Percentiles rank a stretch among this genome's conserved stretches.
These are phyloP conservation scores for Yamadazyma siamensis DNA, from an alignment of 1,139 yeast species.

Conservation along the genomic window DNA sequence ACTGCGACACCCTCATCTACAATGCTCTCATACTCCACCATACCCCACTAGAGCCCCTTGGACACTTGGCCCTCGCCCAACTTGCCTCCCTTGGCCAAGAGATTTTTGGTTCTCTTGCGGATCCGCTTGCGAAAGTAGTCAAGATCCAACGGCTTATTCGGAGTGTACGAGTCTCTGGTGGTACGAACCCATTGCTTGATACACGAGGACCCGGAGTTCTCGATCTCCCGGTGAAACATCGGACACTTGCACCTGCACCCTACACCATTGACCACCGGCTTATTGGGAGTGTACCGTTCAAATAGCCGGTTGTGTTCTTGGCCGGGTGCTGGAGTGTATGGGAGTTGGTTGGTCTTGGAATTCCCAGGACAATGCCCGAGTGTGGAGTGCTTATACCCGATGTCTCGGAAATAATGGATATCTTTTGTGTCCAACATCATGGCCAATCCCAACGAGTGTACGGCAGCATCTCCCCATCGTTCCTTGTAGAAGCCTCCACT, in stretches of 20 bases:
- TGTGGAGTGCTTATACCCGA: slow-evolving; percentile 79
- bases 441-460: slow-evolving; percentile 81
- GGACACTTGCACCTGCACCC: slow-evolving; percentile 92
- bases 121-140: slow-evolving; percentile 34
- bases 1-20: too few relatives aligned
- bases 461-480: slow-evolving; percentile 96
- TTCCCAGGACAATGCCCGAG: slow-evolving; percentile 83
- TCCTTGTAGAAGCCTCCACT: slow-evolving; percentile 83
- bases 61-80: slow-evolving; percentile 19
- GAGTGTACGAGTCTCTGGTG: slow-evolving; percentile 31
- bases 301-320: slow-evolving; percentile 12
- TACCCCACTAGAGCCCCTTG: slow-evolving; percentile 1
- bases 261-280: slow-evolving; percentile 49
- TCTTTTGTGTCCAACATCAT: slow-evolving; percentile 64
- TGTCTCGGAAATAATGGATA: slow-evolving; percentile 84
- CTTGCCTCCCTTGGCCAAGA: slow-evolving; percentile 24
- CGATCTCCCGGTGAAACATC: slow-evolving; percentile 44
- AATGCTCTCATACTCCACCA: too few relatives aligned
- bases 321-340: slow-evolving; percentile 31
- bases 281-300: slow-evolving; percentile 44
- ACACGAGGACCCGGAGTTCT: slow-evolving; percentile 53
- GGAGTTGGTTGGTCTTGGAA: slow-evolving; percentile 43
- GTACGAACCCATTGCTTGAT: slow-evolving; percentile 52
- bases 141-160: slow-evolving; percentile 24
- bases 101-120: slow-evolving; percentile 22